Evolutionary conservation across 305 asterid species (phyloP).

Genomic region (Ruellia speciosa): DNA sequence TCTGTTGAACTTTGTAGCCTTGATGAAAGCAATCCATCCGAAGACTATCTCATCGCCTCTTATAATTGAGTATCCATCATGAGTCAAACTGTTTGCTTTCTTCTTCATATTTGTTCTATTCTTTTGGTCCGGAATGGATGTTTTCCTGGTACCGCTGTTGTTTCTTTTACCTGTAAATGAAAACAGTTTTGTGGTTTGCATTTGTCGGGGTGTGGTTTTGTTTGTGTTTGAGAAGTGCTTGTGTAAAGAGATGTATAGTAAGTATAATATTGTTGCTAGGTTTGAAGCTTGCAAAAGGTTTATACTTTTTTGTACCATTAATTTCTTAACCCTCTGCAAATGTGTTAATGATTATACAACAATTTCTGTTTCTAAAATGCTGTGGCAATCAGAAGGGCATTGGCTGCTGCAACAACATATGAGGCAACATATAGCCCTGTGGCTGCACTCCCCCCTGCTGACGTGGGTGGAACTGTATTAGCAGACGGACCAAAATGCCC

Average conservation of each 20-base stretch:
- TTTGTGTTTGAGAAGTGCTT: conserved; percentile 16
- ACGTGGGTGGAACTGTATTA: neutral
- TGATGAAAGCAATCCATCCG: conserved; percentile 31
- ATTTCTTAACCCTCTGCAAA: too few species aligned
- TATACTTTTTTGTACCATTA: too few species aligned
- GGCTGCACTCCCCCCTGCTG: neutral
- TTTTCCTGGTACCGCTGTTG: conserved; percentile 17
- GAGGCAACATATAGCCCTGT: neutral
- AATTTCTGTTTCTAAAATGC: neutral
- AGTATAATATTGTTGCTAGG: neutral
- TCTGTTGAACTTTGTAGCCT: conserved; percentile 31
- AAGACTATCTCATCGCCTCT: conserved; percentile 22
- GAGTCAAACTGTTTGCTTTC: neutral
- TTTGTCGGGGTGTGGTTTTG: conserved; percentile 1
- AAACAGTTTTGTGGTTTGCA: conserved; percentile 23
- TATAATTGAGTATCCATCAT: neutral
- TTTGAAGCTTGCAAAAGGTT: too few species aligned
- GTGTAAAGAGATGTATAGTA: conserved; percentile 17
- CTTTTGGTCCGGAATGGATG: neutral
- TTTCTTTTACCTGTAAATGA: conserved; percentile 25
- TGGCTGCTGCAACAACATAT: neutral
- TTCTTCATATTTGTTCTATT: neutral
- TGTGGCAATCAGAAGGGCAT: neutral
- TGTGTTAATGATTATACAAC: neutral
- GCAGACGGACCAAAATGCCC: too few species aligned